Percentiles rank a stretch among this genome's conserved stretches.
Conservation (phyloP, 805 yeast species). For the Nematodospora valgi region DNA sequence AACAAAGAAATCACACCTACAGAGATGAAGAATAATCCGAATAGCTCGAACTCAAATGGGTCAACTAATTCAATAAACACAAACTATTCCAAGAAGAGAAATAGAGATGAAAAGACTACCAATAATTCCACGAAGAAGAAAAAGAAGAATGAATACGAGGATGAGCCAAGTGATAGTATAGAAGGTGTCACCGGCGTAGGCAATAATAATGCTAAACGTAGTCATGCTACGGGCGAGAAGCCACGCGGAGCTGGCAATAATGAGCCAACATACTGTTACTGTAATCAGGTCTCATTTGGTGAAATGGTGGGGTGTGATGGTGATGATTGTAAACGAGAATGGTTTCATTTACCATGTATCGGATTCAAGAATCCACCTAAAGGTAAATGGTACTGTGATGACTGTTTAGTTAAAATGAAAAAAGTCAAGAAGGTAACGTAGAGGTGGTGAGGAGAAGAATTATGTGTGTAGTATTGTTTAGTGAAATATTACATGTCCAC, state of each 20-base stretch:
- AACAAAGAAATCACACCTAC: conserved; percentile 14
- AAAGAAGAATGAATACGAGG: conserved; percentile 19
- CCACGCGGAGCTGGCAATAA: not conserved
- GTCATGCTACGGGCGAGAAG: not conserved
- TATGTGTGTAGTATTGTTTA: no score
- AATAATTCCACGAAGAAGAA: conserved; percentile 16
- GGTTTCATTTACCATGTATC: conserved; percentile 95
- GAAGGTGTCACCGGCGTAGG: not conserved
- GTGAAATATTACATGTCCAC: no score
- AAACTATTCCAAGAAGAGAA: conserved; percentile 13
- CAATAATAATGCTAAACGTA: not conserved
- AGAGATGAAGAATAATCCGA: conserved; percentile 4
- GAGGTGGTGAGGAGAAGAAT: no score
- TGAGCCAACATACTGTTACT: conserved; percentile 92
- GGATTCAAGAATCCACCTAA: conserved; percentile 84
- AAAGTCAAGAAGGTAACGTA: no score
- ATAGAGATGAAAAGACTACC: conserved; percentile 9
- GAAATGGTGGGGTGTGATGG: conserved; percentile 99
- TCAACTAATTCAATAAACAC: not conserved
- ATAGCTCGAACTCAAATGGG: not conserved
- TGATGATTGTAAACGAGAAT: conserved; percentile 82
- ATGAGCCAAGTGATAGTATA: conserved; percentile 4
- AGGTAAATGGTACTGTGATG: conserved; percentile 46
- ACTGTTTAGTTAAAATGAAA: conserved; percentile 11
- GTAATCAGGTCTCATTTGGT: conserved; percentile 95